phyloP scores from a whole-genome alignment of 257 asterid genomes.

The Solanum arcanum region DNA sequence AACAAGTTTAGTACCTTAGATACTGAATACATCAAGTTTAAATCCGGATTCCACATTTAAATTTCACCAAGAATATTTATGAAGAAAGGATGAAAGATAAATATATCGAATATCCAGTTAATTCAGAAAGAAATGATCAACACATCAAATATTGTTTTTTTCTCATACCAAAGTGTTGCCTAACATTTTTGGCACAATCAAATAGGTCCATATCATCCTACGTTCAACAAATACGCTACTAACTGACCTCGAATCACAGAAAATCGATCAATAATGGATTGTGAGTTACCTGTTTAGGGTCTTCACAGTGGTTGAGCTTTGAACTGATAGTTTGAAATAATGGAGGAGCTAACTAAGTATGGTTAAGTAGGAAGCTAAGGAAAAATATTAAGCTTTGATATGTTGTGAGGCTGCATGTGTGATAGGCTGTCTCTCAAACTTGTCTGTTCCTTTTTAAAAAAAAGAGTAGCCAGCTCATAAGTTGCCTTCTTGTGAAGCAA shows the following conservation, averaged over 20 bases:
- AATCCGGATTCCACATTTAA: background rate
- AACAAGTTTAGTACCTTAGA: background rate
- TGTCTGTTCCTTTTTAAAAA: constrained; percentile 8
- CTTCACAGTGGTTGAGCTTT: background rate
- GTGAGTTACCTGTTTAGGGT: background rate
- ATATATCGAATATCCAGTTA: background rate
- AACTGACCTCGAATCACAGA: background rate
- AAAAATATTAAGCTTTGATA: background rate
- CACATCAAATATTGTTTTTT: no score
- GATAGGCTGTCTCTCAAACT: constrained; percentile 51
- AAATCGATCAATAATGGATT: background rate
- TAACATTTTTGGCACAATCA: background rate
- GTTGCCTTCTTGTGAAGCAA: constrained; percentile 36
- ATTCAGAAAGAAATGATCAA: background rate
- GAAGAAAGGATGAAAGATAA: constrained; percentile 3
- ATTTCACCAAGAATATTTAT: background rate
- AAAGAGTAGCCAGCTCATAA: constrained; percentile 40
- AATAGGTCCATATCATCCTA: background rate
- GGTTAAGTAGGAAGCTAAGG: background rate
- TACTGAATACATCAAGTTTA: background rate
- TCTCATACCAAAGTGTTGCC: background rate
- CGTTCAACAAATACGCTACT: background rate
- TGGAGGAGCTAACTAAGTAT: background rate
- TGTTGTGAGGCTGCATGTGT: background rate
- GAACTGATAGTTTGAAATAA: background rate